Base-by-base conservation (phyloP, 257 asterid genomes). In the Cynanchum wilfordii region DNA sequence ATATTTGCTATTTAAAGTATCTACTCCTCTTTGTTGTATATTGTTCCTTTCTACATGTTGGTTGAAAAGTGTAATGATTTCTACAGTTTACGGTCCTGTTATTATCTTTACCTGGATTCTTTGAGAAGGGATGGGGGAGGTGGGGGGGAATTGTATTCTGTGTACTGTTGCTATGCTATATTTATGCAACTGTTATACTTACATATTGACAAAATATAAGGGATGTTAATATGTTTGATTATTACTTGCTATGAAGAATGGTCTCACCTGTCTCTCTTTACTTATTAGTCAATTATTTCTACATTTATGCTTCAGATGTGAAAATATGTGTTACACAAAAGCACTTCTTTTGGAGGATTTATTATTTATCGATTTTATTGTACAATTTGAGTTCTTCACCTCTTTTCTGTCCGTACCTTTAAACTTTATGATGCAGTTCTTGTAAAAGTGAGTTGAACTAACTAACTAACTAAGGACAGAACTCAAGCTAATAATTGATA, bases 391-490 rank as follows among this genome's bases (percentile, higher is more conserved):
- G 49, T 42, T 66, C 42, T 36, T 51, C 57, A 59, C 36, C 27
- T 58, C 10, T 62, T 22, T 60, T 59, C 3, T 70, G 70, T 7
- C 42, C 29, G 42, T 45, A 22, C 60, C 7, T 25, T 1, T 50
- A 68, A 51, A 47, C 17, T 44, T 47, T 22, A 15, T 15, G 15
- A 25, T n/a, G 29, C 38, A 3, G 15, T 56, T 42, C 10, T 58
- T 29, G 20, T 27, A 69, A 10, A 73, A 63, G 17, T 15, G 40
- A 25, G n/a, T 20, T 17, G 25, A 8, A 7, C 38, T 3, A 36
- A n/a, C n/a, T n/a, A n/a, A n/a, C n/a, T n/a, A n/a, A 60, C 63
- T 59, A 49, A 68, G 44, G 69, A 76, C 75, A 56, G 55, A 77
- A 20, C 56, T 9, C 73, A 6, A 49, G 52, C 73, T 79, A 19